Evolutionary conservation across 208 protist species (phyloP).

Genomic region (Trypanosoma mega): DNA sequence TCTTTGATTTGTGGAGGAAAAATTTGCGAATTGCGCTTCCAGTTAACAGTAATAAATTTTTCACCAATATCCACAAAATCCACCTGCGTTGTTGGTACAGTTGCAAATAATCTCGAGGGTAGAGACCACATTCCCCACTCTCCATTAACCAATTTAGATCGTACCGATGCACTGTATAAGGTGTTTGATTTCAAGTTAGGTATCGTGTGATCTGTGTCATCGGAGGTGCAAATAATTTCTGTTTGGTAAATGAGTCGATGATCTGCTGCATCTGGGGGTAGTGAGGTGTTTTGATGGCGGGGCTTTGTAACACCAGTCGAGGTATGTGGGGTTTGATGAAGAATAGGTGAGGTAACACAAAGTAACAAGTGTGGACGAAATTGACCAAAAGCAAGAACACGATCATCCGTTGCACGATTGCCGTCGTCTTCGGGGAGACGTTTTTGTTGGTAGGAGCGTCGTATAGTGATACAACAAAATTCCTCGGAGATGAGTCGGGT

Average conservation of each 20-base stretch:
- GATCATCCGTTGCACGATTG: slow-evolving; percentile 70
- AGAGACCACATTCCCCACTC: slow-evolving; percentile 91
- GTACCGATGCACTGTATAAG: slow-evolving; percentile 84
- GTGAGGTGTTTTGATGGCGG: slow-evolving; percentile 58
- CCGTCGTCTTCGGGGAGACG: slow-evolving; percentile 88
- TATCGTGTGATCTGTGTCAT: slow-evolving; percentile 71
- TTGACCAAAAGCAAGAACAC: slow-evolving; percentile 74
- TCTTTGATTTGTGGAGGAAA: slow-evolving; percentile 61
- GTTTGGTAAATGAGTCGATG: slow-evolving; percentile 87
- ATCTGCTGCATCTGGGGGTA: slow-evolving; percentile 68
- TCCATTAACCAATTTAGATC: slow-evolving; percentile 80
- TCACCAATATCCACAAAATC: slow-evolving; percentile 86
- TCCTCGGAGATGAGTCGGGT: slow-evolving; percentile 90
- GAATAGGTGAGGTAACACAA: slow-evolving; percentile 87
- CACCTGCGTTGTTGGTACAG: slow-evolving; percentile 74
- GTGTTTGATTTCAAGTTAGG: slow-evolving; percentile 87
- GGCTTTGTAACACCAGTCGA: slow-evolving; percentile 34
- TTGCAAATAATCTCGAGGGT: slow-evolving; percentile 75
- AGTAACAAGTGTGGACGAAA: slow-evolving; percentile 79
- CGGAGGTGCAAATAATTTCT: slow-evolving; percentile 61
- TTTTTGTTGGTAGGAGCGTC: slow-evolving; percentile 64
- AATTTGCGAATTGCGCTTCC: slow-evolving; percentile 70
- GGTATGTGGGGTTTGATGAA: slow-evolving; percentile 63
- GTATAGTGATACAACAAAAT: slow-evolving; percentile 76
- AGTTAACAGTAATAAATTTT: slow-evolving; percentile 75